Conservation (phyloP, 1,139 yeast species). For the Maudiozyma humilis region DNA sequence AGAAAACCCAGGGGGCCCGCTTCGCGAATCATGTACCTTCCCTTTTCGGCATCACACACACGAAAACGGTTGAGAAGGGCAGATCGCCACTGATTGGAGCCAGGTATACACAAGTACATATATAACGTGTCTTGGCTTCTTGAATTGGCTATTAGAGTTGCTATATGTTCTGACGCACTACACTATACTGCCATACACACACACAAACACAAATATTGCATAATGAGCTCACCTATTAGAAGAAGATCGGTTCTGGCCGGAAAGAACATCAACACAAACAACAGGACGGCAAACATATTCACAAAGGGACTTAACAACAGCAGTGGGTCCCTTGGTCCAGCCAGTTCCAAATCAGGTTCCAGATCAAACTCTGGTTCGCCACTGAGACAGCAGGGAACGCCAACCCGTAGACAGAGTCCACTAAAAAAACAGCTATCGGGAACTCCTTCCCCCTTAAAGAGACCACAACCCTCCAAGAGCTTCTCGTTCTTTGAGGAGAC, state of each 20-base stretch:
- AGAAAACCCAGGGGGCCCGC: neutral
- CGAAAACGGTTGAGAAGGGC: neutral
- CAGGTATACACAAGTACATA: neutral
- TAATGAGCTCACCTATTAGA: constrained; percentile 16
- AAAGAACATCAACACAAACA: constrained; percentile 12
- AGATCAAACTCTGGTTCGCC: constrained; percentile 8
- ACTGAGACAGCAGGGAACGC: constrained; percentile 2
- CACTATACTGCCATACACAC: too few species aligned
- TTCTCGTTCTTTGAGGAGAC: constrained; percentile 11
- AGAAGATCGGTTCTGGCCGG: constrained; percentile 15
- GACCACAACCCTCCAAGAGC: neutral
- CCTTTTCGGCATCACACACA: neutral
- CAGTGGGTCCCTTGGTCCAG: neutral
- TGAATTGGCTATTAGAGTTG: too few species aligned
- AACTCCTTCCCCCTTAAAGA: constrained; percentile 5
- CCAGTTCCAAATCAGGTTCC: constrained; percentile 2
- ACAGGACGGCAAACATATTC: constrained; percentile 3
- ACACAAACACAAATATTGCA: neutral
- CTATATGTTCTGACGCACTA: too few species aligned
- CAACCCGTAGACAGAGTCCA: constrained; percentile 1
- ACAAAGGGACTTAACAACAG: constrained; percentile 3
- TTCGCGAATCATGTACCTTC: neutral
- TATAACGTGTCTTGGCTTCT: too few species aligned
- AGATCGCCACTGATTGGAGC: neutral
- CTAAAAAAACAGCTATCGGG: constrained; percentile 1